phyloP scores from a whole-genome alignment of 768 basidiomycete species.

The Xerocomus potaroensis region DNA sequence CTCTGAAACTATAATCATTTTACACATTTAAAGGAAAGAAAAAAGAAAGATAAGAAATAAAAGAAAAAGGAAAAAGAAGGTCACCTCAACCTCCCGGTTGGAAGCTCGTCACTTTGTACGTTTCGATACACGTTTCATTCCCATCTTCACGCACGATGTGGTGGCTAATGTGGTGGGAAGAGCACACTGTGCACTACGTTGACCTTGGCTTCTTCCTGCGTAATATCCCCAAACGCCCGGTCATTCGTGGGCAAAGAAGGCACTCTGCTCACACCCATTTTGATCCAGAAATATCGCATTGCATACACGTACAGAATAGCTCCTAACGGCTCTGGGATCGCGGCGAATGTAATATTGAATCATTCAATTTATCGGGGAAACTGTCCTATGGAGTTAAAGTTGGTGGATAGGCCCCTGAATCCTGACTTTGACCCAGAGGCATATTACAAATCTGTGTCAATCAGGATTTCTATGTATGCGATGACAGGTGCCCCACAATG shows the following conservation, averaged over 20 bases:
- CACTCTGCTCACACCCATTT: not conserved
- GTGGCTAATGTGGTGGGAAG: not conserved
- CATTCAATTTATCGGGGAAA: not conserved
- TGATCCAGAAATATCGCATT: not conserved
- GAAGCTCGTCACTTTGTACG: not conserved
- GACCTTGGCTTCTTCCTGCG: not conserved
- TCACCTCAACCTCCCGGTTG: not conserved
- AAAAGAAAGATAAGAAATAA: too few relatives aligned
- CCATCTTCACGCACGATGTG: slow-evolving; percentile 1
- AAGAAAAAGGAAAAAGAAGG: too few relatives aligned
- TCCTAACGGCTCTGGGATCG: not conserved
- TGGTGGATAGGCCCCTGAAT: not conserved
- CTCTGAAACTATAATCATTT: not conserved
- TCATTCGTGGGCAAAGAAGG: too few relatives aligned
- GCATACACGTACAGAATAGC: slow-evolving; percentile 10
- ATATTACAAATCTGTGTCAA: not conserved
- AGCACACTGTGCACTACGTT: not conserved
- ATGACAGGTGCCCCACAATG: too few relatives aligned
- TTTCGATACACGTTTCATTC: slow-evolving; percentile 6
- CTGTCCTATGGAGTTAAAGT: too few relatives aligned
- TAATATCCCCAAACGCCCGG: not conserved
- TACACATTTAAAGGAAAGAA: too few relatives aligned
- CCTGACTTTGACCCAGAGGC: not conserved
- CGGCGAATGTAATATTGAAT: too few relatives aligned
- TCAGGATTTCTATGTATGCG: slow-evolving; percentile 2